Conservation (phyloP, 2,329 filamentous ascomycete genomes). For the Aspergillus brasiliensis region DNA sequence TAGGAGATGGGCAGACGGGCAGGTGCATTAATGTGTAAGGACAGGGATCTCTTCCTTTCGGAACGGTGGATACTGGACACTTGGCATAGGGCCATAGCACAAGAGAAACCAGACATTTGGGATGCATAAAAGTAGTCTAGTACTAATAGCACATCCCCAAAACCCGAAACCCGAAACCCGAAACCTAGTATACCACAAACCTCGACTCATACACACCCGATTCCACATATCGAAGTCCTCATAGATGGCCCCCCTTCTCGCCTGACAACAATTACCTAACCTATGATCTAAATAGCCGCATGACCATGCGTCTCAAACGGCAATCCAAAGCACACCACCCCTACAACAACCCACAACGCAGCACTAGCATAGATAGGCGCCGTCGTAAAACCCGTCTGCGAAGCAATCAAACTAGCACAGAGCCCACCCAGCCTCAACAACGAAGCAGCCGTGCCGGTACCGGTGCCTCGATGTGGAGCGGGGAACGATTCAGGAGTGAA, state of each 20-base stretch:
- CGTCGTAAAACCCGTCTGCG: slow-evolving; percentile 46
- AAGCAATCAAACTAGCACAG: slow-evolving; percentile 47
- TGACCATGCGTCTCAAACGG: slow-evolving; percentile 49
- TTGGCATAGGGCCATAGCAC: too few relatives aligned
- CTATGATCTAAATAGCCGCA: slow-evolving; percentile 19
- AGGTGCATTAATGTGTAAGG: too few relatives aligned
- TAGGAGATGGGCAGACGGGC: too few relatives aligned
- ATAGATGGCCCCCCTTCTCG: too few relatives aligned
- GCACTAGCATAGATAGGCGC: slow-evolving; percentile 51
- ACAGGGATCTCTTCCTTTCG: too few relatives aligned
- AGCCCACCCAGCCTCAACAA: slow-evolving; percentile 36
- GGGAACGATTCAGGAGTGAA: slow-evolving; percentile 33
- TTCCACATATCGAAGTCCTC: too few relatives aligned
- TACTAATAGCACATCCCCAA: not conserved
- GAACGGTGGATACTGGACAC: too few relatives aligned
- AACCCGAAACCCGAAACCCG: too few relatives aligned
- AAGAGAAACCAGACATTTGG: too few relatives aligned
- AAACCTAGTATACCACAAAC: too few relatives aligned
- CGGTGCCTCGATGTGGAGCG: slow-evolving; percentile 30
- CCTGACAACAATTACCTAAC: not conserved
- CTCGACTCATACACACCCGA: too few relatives aligned
- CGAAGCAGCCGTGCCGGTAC: slow-evolving; percentile 37
- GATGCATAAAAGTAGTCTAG: too few relatives aligned
- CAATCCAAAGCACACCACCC: slow-evolving; percentile 45
- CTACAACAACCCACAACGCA: slow-evolving; percentile 48